Evolutionary conservation across 148 eudicot species (phyloP).

Genomic region (Rhododendron vialii): DNA sequence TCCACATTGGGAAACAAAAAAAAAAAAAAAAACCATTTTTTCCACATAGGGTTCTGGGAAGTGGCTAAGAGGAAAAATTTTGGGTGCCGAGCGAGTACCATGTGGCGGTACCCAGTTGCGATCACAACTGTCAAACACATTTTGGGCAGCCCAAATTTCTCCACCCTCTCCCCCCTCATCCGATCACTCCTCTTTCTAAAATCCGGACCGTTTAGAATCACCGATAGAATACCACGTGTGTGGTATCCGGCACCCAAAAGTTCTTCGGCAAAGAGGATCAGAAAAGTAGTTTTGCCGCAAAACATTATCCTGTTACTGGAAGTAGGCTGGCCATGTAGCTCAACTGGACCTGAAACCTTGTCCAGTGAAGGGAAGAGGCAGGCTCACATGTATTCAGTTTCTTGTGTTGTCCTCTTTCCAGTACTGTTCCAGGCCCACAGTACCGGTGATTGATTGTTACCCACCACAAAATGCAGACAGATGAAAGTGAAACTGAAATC

Average conservation of each 20-base stretch:
- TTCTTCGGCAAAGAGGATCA: background rate
- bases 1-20: background rate
- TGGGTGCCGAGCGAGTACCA: no score
- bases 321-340: background rate
- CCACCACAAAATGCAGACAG: background rate
- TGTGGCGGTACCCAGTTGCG: no score
- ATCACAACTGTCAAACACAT: no score
- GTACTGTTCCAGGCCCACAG: background rate
- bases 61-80: background rate
- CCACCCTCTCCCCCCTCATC: no score
- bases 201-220: no score
- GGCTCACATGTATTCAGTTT: background rate
- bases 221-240: no score
- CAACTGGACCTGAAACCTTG: background rate
- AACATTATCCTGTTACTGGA: background rate
- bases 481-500: no score
- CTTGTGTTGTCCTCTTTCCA: background rate
- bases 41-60: background rate
- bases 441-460: background rate
- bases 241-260: no score
- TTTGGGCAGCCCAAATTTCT: no score
- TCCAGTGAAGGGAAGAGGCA: background rate
- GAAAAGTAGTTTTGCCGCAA: background rate
- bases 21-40: background rate
- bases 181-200: no score